A percentile compares a stretch with the other conserved stretches of the same genome.
These are phyloP conservation scores for Nothophoma quercina DNA, from an alignment of 2,329 filamentous ascomycete species.

Conservation along the genomic window DNA sequence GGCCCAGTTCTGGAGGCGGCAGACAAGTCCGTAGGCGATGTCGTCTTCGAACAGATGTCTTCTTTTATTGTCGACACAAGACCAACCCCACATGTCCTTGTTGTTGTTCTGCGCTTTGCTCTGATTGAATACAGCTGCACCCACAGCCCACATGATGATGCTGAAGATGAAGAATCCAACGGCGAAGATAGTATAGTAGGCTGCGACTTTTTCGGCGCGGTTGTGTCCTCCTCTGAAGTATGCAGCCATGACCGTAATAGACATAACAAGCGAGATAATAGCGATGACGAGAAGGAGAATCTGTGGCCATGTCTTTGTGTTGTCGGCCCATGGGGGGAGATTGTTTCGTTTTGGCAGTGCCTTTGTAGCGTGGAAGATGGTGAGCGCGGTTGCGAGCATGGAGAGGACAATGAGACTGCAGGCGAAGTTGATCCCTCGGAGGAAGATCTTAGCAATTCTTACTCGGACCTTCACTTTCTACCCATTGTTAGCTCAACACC, in stretches of 20 bases:
- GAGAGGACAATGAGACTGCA: constrained; percentile 94
- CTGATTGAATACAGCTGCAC: constrained; percentile 83
- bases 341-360: constrained; percentile 76
- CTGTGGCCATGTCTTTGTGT: constrained; percentile 88
- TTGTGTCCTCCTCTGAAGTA: constrained; percentile 90
- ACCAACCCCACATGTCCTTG: constrained; percentile 97
- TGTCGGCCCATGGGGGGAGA: constrained; percentile 82
- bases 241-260: constrained; percentile 78
- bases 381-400: constrained; percentile 86
- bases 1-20: constrained; percentile 94
- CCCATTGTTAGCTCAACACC: constrained; percentile 46
- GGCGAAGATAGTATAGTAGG: constrained; percentile 95
- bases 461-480: constrained; percentile 94
- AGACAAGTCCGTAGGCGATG: constrained; percentile 88
- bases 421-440: constrained; percentile 96
- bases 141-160: constrained; percentile 89
- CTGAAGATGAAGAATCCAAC: constrained; percentile 94
- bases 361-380: constrained; percentile 91
- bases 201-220: constrained; percentile 88
- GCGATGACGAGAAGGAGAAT: constrained; percentile 81
- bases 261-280: constrained; percentile 80
- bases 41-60: constrained; percentile 78
- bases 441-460: constrained; percentile 89
- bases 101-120: constrained; percentile 75
- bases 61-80: constrained; percentile 89